Conservation (phyloP, 1,284 basidiomycete genomes). For the Ganoderma boninense region DNA sequence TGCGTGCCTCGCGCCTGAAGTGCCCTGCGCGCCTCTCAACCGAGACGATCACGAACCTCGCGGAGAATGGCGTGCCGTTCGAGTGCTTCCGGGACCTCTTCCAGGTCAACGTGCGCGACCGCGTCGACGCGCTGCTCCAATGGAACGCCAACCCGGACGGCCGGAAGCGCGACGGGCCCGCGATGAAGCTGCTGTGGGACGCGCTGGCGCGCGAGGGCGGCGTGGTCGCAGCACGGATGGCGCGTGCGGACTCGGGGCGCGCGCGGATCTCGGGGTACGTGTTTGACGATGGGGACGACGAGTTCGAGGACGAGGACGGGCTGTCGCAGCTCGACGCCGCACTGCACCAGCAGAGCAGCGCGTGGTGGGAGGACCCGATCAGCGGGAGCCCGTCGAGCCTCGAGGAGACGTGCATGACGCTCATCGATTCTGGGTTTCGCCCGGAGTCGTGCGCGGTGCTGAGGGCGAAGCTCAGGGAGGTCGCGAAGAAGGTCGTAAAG, state of each 20-base stretch:
- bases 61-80: slow-evolving; percentile 51
- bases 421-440: slow-evolving; percentile 50
- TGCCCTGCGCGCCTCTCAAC: slow-evolving; percentile 47
- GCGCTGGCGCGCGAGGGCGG: slow-evolving; percentile 43
- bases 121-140: slow-evolving; percentile 35
- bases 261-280: slow-evolving; percentile 40
- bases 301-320: slow-evolving; percentile 32
- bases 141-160: slow-evolving; percentile 21
- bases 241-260: slow-evolving; percentile 41
- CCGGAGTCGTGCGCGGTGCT: slow-evolving; percentile 46
- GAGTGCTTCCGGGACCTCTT: slow-evolving; percentile 43
- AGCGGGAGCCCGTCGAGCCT: slow-evolving; percentile 52
- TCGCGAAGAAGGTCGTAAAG: slow-evolving; percentile 43
- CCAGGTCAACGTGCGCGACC: slow-evolving; percentile 15
- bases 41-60: slow-evolving; percentile 55
- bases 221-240: slow-evolving; percentile 42
- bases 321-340: slow-evolving; percentile 26
- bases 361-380: slow-evolving; percentile 49
- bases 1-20: slow-evolving; percentile 47
- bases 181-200: slow-evolving; percentile 42
- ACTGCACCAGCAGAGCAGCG: slow-evolving; percentile 31
- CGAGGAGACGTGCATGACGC: slow-evolving; percentile 48
- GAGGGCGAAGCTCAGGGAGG: slow-evolving; percentile 44
- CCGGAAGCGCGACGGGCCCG: slow-evolving; percentile 27
- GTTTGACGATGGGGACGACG: slow-evolving; percentile 31